Evolutionary conservation across 805 yeast genomes (phyloP).

Genomic region (Myxozyma lipomycoides): DNA sequence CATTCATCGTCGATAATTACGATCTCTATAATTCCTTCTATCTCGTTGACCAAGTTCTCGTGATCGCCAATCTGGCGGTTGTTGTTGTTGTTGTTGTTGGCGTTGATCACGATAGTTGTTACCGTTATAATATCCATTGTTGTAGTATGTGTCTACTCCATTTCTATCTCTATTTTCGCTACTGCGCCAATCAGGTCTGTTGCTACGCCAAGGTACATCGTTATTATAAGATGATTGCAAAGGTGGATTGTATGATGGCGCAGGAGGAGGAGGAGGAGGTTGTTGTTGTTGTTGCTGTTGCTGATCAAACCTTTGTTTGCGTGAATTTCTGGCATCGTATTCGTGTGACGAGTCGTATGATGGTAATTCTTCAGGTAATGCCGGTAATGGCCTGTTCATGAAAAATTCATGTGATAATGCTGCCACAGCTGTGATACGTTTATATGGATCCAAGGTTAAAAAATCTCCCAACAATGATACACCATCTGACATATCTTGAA

Average conservation of each 20-base stretch:
- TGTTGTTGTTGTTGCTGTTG: slow-evolving; percentile 9
- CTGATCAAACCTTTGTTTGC: neutral
- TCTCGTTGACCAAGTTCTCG: too few species aligned
- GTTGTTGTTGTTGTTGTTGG: slow-evolving; percentile 11
- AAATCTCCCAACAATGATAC: slow-evolving; percentile 57
- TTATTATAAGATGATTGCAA: too few species aligned
- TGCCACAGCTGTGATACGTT: slow-evolving; percentile 71
- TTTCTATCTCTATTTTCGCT: too few species aligned
- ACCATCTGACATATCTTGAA: slow-evolving; percentile 46
- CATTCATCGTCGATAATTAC: too few species aligned
- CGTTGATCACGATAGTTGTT: slow-evolving; percentile 8
- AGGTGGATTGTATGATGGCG: too few species aligned
- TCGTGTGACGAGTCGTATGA: slow-evolving; percentile 85
- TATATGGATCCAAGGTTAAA: slow-evolving; percentile 64
- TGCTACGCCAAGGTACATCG: too few species aligned
- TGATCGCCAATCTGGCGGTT: neutral
- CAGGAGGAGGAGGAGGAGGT: neutral
- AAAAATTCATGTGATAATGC: slow-evolving; percentile 74
- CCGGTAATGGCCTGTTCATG: slow-evolving; percentile 60
- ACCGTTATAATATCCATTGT: too few species aligned
- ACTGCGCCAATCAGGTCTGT: too few species aligned
- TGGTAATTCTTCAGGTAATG: slow-evolving; percentile 53
- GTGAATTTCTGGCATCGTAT: slow-evolving; percentile 47
- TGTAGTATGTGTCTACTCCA: too few species aligned
- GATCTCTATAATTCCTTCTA: too few species aligned